A percentile compares a stretch with the other conserved stretches of the same genome.
phyloP scores from a whole-genome alignment of 192 early-diverging fungal genomes.

The Coemansia sp. region DNA sequence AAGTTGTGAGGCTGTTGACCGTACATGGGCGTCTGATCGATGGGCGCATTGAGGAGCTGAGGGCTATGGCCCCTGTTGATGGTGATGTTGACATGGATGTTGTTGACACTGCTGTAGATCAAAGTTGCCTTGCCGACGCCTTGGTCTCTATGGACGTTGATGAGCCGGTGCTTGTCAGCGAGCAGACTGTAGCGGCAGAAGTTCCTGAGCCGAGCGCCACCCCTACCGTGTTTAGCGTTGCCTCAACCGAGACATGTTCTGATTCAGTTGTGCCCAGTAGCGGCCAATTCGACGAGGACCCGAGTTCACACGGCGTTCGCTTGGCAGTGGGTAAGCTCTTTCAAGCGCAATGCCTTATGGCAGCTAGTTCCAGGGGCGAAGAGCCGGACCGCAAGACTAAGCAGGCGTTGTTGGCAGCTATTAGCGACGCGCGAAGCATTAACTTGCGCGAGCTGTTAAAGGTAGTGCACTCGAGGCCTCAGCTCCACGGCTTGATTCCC shows the following conservation, averaged over 20 bases:
- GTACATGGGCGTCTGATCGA: background rate
- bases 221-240: background rate
- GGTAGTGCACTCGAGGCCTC: background rate
- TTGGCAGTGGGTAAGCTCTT: background rate
- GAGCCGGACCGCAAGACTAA: background rate
- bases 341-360: background rate
- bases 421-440: background rate
- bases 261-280: background rate
- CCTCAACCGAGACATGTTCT: background rate
- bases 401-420: background rate
- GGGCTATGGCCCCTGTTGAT: background rate
- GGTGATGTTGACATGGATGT: background rate
- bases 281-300: background rate
- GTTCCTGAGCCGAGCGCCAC: background rate
- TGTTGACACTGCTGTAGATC: background rate
- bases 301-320: background rate
- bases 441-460: background rate
- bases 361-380: background rate
- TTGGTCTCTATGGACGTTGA: background rate
- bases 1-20: background rate
- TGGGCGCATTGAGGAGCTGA: background rate
- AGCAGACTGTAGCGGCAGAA: background rate
- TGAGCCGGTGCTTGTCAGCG: background rate
- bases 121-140: background rate
- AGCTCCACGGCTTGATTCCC: background rate